Percentiles rank a stretch among this genome's conserved stretches.
phyloP scores from a whole-genome alignment of 148 eudicot species.

The Cornus kousa region DNA sequence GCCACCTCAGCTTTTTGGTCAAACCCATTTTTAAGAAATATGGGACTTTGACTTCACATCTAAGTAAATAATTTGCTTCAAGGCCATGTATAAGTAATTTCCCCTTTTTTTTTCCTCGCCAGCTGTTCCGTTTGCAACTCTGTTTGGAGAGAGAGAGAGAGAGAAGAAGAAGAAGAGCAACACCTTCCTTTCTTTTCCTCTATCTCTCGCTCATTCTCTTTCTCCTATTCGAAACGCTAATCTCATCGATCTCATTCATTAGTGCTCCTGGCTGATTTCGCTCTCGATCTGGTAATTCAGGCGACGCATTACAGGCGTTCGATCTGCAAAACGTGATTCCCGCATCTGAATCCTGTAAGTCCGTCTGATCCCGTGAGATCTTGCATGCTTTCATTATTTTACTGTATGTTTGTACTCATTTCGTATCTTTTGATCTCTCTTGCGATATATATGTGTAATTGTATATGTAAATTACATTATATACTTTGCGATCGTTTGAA shows the following conservation, averaged over 20 bases:
- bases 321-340: slow-evolving; percentile 8
- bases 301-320: slow-evolving; percentile 5
- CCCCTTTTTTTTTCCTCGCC: slow-evolving; percentile 29
- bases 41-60: too few relatives aligned
- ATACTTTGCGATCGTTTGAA: neutral
- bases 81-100: too few relatives aligned
- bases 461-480: neutral
- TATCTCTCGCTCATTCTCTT: neutral
- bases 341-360: slow-evolving; percentile 14
- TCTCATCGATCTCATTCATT: neutral
- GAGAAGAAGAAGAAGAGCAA: neutral
- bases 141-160: neutral
- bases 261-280: neutral
- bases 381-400: neutral
- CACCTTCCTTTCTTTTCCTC: neutral
- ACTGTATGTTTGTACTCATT: neutral
- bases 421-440: neutral
- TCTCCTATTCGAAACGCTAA: neutral
- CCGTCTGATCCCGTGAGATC: neutral
- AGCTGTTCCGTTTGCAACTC: slow-evolving; percentile 22
- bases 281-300: slow-evolving; percentile 10
- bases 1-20: too few relatives aligned
- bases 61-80: too few relatives aligned
- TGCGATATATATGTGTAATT: neutral
- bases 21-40: too few relatives aligned